A percentile compares a stretch with the other conserved stretches of the same genome.
Conservation (phyloP, 192 early-diverging fungal species). For the Backusella mclennaniae region DNA sequence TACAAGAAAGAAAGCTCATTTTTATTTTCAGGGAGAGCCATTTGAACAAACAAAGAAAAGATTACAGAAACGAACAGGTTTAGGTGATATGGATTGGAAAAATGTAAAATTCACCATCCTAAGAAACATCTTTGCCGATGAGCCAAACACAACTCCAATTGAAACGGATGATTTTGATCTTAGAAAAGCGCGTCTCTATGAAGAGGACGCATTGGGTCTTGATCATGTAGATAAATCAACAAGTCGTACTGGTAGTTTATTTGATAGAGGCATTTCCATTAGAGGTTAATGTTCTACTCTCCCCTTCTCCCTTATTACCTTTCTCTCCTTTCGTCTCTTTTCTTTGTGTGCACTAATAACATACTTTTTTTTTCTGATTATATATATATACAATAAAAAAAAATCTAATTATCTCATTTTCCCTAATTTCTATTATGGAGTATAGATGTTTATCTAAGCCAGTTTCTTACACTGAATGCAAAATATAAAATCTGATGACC, state of each 20-base stretch:
- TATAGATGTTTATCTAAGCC: no score
- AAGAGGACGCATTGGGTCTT: slow-evolving; percentile 46
- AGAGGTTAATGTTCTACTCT: slow-evolving; percentile 12
- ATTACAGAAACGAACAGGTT: slow-evolving; percentile 65
- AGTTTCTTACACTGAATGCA: no score
- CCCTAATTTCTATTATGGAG: no score
- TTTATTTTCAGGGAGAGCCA: slow-evolving; percentile 50
- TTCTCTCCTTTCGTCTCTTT: background rate
- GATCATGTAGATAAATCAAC: slow-evolving; percentile 44
- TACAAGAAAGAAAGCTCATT: background rate
- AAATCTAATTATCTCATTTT: no score
- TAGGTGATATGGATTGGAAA: slow-evolving; percentile 80
- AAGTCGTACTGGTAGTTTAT: slow-evolving; percentile 16
- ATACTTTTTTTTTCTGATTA: background rate
- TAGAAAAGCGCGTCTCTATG: slow-evolving; percentile 24
- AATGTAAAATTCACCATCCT: slow-evolving; percentile 59
- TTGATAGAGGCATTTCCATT: slow-evolving; percentile 33
- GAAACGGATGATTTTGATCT: slow-evolving; percentile 37
- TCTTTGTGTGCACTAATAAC: background rate
- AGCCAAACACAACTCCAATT: background rate
- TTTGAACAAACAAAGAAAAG: slow-evolving; percentile 72
- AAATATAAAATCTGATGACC: no score
- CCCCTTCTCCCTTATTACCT: background rate
- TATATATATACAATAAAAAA: no score
- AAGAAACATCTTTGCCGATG: slow-evolving; percentile 31